Base-by-base conservation (phyloP, 139 green algal genomes). In the Chlamydomonas schloesseri region DNA sequence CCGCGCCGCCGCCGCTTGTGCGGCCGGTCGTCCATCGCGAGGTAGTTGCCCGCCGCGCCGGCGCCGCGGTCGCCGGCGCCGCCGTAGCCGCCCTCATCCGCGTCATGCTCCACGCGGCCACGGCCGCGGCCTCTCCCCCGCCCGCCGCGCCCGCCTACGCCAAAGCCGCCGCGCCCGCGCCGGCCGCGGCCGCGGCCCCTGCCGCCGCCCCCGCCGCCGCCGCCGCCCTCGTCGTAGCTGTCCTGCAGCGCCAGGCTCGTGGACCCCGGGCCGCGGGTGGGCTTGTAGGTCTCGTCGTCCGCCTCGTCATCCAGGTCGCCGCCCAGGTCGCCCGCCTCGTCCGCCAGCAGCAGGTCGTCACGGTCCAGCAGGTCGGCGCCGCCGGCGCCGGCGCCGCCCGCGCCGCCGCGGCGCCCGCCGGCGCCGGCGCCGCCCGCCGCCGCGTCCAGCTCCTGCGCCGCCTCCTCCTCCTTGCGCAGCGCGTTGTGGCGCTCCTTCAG, bases 381-480 rank as follows among this genome's bases (percentile, higher is more conserved):
- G 42, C 42, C 42, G 42, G 6, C 42, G 42, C 42, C 42, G 42
- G n/a, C n/a, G n/a, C n/a, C n/a, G n/a, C n/a, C 42, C 42, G 42
- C 42, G 42, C 42, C 42, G 42, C 42, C 42, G n/a, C n/a, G n/a
- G n/a, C n/a, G n/a, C n/a, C n/a, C n/a, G n/a, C n/a, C n/a, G n/a
- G n/a, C 42, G 42, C 42, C 42, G 42, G 6, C 42, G 42, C 42
- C 42, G 42, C 42, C 42, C 8, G 42, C 42, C 42, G 42, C 42
- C 42, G 42, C 42, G 42, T 50, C 42, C 42, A 50, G 42, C 42
- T 50, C 42, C 6, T 50, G 42, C 42, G 42, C 42, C 42, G 42
- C 42, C 42, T 50, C 91, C 75, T 96, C 93, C 67, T 95, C 91
- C 17, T 64, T 53, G 78, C 89, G 82, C 86, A 95, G 89, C 50